These are phyloP conservation scores for Mycena crocata DNA, from an alignment of 768 basidiomycete genomes.

Conservation along the genomic window DNA sequence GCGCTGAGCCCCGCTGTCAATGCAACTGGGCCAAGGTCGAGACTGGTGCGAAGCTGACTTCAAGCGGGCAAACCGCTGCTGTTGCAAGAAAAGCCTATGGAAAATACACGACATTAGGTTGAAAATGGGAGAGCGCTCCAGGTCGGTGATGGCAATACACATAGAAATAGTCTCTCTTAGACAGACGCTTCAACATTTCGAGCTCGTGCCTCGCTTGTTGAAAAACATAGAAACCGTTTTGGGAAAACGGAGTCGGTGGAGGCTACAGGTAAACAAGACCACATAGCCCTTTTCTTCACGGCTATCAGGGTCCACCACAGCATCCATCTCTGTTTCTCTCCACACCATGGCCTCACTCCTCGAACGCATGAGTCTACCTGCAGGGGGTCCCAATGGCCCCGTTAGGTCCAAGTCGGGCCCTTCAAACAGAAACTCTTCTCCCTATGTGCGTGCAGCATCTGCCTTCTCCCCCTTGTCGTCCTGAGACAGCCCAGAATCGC, in stretches of 20 bases:
- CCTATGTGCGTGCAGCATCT: conserved; percentile 60
- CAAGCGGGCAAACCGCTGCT: too few species aligned
- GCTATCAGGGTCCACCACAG: conserved; percentile 22
- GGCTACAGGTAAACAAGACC: conserved; percentile 15
- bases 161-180: too few species aligned
- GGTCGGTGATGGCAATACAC: too few species aligned
- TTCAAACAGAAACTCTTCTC: conserved; percentile 54
- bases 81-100: too few species aligned
- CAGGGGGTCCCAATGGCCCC: conserved; percentile 55
- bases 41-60: too few species aligned
- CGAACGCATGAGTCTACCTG: conserved; percentile 64
- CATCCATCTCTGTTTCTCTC: too few species aligned
- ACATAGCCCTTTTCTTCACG: conserved; percentile 32
- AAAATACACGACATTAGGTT: too few species aligned
- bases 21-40: too few species aligned
- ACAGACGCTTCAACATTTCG: too few species aligned
- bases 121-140: too few species aligned
- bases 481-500: conserved; percentile 53
- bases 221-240: background rate
- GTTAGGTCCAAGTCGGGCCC: conserved; percentile 55
- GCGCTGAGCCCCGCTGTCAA: background rate
- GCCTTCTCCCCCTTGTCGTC: conserved; percentile 35
- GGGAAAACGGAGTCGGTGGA: conserved; percentile 5
- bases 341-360: conserved; percentile 70
- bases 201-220: too few species aligned